Evolutionary conservation across 1,284 basidiomycete genomes (phyloP).

Genomic region (Rhodotorula sp.): DNA sequence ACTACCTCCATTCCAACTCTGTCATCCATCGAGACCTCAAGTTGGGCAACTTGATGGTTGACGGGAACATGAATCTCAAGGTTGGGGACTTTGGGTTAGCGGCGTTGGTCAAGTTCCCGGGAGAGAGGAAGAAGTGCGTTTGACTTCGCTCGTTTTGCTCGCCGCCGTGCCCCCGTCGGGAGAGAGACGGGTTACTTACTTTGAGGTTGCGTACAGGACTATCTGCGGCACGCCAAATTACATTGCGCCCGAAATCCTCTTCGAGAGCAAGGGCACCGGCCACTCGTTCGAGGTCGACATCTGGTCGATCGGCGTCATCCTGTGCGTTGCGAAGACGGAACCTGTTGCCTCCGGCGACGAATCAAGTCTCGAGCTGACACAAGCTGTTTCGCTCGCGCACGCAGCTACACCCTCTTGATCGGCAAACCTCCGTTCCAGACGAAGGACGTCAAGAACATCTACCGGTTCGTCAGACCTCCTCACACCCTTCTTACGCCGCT

Average conservation of each 20-base stretch:
- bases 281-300: slow-evolving; percentile 98
- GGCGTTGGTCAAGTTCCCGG: slow-evolving; percentile 90
- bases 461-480: slow-evolving; percentile 60
- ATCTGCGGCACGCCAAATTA: slow-evolving; percentile 99
- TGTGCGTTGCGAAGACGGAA: slow-evolving; percentile 50
- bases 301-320: slow-evolving; percentile 95
- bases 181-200: not conserved
- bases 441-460: slow-evolving; percentile 92
- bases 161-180: not conserved
- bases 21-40: slow-evolving; percentile 97
- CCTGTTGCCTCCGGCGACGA: too few species aligned
- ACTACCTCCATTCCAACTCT: slow-evolving; percentile 88
- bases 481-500: not conserved
- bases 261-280: slow-evolving; percentile 82
- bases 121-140: slow-evolving; percentile 84
- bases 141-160: not conserved
- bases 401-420: slow-evolving; percentile 78
- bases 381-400: slow-evolving; percentile 31
- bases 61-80: slow-evolving; percentile 88
- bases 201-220: slow-evolving; percentile 55
- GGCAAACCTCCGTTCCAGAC: slow-evolving; percentile 97
- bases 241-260: slow-evolving; percentile 96
- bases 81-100: slow-evolving; percentile 97
- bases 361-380: not conserved
- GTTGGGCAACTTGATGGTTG: slow-evolving; percentile 92